Evolutionary conservation across 2,329 filamentous ascomycete genomes (phyloP).

Genomic region (Nectriaceae sp.): DNA sequence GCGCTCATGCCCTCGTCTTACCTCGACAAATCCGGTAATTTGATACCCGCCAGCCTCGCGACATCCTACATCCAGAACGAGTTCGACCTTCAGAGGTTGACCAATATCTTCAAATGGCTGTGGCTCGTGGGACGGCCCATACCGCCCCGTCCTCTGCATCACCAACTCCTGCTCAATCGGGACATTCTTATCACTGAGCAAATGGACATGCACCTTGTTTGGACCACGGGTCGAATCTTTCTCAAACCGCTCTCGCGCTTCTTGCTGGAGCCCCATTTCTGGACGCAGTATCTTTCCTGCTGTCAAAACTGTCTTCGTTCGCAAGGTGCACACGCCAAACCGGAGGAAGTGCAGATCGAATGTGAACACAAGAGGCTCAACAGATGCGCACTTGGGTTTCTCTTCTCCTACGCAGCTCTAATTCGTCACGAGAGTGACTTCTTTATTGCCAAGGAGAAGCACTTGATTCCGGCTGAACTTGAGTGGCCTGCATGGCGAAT

Average conservation of each 20-base stretch:
- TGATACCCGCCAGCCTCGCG: not conserved
- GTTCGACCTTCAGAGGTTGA: not conserved
- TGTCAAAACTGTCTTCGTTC: not conserved
- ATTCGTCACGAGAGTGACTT: conserved; percentile 42
- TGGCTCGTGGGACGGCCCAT: conserved; percentile 29
- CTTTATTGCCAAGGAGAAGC: conserved; percentile 34
- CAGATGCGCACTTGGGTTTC: conserved; percentile 38
- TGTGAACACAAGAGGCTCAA: conserved; percentile 1
- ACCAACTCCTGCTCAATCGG: conserved; percentile 26
- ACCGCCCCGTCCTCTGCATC: conserved; percentile 26
- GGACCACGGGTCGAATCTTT: conserved; percentile 27
- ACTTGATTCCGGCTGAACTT: conserved; percentile 36
- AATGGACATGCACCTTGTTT: conserved; percentile 36
- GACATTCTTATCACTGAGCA: conserved; percentile 30
- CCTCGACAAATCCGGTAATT: not conserved
- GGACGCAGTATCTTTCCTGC: conserved; percentile 17
- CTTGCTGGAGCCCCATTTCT: conserved; percentile 29
- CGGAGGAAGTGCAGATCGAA: not conserved
- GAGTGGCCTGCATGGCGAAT: conserved; percentile 41
- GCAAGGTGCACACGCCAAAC: not conserved
- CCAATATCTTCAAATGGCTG: conserved; percentile 15
- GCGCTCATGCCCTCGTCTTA: not conserved
- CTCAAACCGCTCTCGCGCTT: conserved; percentile 38
- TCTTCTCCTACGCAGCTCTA: conserved; percentile 40
- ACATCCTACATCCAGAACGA: not conserved